Base-by-base conservation (phyloP, 2,329 filamentous ascomycete species). In the Neonectria neomacrospora region DNA sequence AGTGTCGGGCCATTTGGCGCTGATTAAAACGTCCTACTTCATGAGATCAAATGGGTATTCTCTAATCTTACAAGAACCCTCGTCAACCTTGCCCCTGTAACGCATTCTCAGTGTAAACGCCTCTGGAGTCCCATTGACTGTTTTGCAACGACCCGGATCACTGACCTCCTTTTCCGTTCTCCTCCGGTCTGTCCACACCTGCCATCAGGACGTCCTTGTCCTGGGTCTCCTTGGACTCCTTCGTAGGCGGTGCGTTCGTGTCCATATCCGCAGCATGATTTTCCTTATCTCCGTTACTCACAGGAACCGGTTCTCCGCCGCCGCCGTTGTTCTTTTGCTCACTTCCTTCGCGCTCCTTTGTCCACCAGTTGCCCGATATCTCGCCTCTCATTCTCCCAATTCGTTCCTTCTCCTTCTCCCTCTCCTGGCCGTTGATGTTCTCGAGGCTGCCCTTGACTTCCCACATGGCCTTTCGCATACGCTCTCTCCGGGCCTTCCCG, bases 381-480 rank as follows among this genome's bases (percentile, higher is more conserved):
- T 77, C 78, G 26, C 73, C 71, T 14, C 74, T 59, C 2, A 76
- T 42, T 53, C 68, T 69, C 3, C 68, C 69, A 1, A 67, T 60
- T 9, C 64, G 62, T 14, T 74, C 71, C 58, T 70, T 75, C 32
- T 70, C 71, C 32, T 68, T 68, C 39, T 71, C 67, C n/a, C 64
- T 61, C 3, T 73, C 72, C 11, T 67, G 18, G 10, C 74, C 74
- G 22, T 71, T 74, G 9, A 74, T 72, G 47, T 77, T 79, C 5
- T 72, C 73, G 14, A 77, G 71, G 12, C 71, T 74, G 26, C 73
- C 75, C 41, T 83, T 83, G 12, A 86, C 80, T 67, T 87, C 85
- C 51, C 78, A 76, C 80, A 88, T 83, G 1, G 83, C 84, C 73
- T 83, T 85, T 34, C 85, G 80, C 73, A 88, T 89, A 44, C 86